phyloP scores from a whole-genome alignment of 805 yeast species.

The Candida lessepsii region DNA sequence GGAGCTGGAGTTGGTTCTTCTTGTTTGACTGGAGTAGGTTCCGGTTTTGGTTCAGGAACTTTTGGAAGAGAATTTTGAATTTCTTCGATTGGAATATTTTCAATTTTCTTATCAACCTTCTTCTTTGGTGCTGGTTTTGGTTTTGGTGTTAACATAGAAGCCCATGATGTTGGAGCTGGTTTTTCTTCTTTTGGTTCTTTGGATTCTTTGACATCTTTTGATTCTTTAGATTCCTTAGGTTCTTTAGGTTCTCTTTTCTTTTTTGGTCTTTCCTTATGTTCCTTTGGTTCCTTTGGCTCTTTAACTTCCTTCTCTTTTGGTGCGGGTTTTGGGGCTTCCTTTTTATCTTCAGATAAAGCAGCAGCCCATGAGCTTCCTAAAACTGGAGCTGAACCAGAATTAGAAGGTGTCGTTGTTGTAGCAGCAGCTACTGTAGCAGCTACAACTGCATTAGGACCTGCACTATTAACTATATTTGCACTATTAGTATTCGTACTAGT shows the following conservation, averaged over 20 bases:
- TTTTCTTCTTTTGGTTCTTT: conserved; percentile 5
- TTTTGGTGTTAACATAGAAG: conserved; percentile 58
- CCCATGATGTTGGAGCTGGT: conserved; percentile 52
- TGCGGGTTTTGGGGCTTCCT: conserved; percentile 21
- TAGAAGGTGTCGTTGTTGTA: conserved; percentile 17
- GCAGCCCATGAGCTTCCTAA: conserved; percentile 43
- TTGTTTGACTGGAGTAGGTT: too few relatives aligned
- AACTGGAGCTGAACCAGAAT: conserved; percentile 14
- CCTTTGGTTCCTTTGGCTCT: conserved; percentile 28
- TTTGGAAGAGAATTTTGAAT: conserved; percentile 17
- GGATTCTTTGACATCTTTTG: conserved; percentile 5
- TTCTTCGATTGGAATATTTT: conserved; percentile 15
- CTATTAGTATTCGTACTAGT: neutral
- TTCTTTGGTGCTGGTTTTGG: conserved; percentile 40
- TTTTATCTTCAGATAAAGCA: conserved; percentile 38
- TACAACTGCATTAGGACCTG: conserved; percentile 17
- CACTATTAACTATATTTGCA: conserved; percentile 2
- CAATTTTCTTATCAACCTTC: conserved; percentile 12
- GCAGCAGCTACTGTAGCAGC: conserved; percentile 17
- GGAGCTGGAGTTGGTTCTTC: conserved; percentile 18
- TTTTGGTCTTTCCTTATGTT: conserved; percentile 34
- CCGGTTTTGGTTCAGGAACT: conserved; percentile 20
- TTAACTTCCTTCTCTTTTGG: conserved; percentile 17
- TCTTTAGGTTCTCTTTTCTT: conserved; percentile 9
- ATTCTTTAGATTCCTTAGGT: conserved; percentile 7